These are phyloP conservation scores for Crithidia sp. DNA, from an alignment of 208 protist species.

Conservation along the genomic window DNA sequence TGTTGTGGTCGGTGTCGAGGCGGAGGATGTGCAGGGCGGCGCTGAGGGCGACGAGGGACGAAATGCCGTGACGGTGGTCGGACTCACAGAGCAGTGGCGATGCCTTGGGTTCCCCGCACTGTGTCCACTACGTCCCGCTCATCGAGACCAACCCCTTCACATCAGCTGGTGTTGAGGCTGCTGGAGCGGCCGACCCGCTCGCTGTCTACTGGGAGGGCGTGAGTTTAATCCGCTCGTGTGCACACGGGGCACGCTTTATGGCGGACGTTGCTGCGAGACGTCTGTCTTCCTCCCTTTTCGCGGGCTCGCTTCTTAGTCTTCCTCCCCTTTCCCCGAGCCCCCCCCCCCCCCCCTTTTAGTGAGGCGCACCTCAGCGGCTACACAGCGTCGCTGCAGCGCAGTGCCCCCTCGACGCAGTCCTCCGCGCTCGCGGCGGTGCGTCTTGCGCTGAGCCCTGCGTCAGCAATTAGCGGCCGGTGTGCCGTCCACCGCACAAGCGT, in stretches of 20 bases:
- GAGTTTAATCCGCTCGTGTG: slow-evolving; percentile 28
- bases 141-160: not conserved
- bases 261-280: slow-evolving; percentile 38
- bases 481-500: not conserved
- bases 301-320: too few relatives aligned
- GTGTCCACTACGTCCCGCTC: slow-evolving; percentile 34
- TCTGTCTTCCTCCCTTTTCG: slow-evolving; percentile 27
- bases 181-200: slow-evolving; percentile 9
- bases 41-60: not conserved
- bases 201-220: slow-evolving; percentile 40
- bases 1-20: slow-evolving; percentile 35
- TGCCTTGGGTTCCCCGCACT: not conserved
- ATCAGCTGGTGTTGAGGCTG: not conserved
- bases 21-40: slow-evolving; percentile 19
- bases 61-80: not conserved
- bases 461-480: not conserved
- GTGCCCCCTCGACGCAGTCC: slow-evolving; percentile 22
- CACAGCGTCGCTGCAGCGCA: slow-evolving; percentile 41
- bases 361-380: slow-evolving; percentile 68
- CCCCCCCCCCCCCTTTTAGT: slow-evolving; percentile 46
- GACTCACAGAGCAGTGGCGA: not conserved
- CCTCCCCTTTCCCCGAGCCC: slow-evolving; percentile 24
- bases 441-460: slow-evolving; percentile 15
- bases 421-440: slow-evolving; percentile 37
- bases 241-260: slow-evolving; percentile 31